These are phyloP conservation scores for Tuber calosporum DNA, from an alignment of 495 filamentous ascomycete genomes.

Conservation along the genomic window DNA sequence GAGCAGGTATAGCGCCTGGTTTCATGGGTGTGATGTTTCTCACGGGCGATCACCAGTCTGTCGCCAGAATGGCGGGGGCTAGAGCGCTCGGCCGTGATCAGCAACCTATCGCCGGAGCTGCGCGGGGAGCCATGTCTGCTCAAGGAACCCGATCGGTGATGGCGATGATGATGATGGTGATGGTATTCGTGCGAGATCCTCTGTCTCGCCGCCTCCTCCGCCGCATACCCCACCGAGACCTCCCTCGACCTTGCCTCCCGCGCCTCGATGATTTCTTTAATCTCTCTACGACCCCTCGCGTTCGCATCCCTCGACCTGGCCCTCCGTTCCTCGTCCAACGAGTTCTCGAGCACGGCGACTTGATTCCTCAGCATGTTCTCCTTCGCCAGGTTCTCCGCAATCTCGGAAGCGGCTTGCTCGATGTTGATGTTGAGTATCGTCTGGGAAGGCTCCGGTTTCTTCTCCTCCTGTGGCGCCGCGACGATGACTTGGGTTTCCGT, in stretches of 20 bases:
- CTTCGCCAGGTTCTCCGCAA: background rate
- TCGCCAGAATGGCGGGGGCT: background rate
- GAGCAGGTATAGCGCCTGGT: background rate
- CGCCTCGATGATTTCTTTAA: background rate
- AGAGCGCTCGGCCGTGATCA: background rate
- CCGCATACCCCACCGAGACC: background rate
- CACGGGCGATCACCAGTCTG: background rate
- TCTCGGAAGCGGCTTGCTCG: background rate
- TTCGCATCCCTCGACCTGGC: background rate
- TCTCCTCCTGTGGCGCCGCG: background rate
- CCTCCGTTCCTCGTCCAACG: background rate
- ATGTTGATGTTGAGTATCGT: conserved; percentile 2
- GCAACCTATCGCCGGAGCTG: background rate
- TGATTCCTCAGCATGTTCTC: conserved; percentile 3
- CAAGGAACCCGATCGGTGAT: background rate
- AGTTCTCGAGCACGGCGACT: background rate
- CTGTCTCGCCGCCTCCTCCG: background rate
- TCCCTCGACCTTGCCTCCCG: background rate
- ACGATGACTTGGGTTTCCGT: background rate
- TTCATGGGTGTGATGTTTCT: background rate
- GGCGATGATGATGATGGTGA: too few species aligned
- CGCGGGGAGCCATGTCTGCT: background rate
- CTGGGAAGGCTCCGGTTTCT: background rate
- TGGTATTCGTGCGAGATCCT: background rate
- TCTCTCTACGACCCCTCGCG: background rate